Conservation (phyloP, 2,329 filamentous ascomycete genomes). For the Metarhizium brunneum region DNA sequence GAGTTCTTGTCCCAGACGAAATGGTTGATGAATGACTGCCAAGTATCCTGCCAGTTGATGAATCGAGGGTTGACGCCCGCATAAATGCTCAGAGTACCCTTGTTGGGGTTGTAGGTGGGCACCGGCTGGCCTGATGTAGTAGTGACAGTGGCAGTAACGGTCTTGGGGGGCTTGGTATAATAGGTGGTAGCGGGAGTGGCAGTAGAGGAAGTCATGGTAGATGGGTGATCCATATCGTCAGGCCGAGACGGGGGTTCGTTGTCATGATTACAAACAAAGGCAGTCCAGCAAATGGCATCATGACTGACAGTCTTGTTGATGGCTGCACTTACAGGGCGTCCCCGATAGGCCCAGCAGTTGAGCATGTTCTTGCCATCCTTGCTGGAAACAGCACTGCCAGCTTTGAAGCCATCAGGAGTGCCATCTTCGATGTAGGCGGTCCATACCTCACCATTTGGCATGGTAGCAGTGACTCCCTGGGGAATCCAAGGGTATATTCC, state of each 20-base stretch:
- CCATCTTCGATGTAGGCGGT: constrained; percentile 32
- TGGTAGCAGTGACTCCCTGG: constrained; percentile 25
- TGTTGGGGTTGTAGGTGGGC: constrained; percentile 20
- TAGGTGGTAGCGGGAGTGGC: constrained; percentile 23
- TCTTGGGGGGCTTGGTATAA: constrained; percentile 19
- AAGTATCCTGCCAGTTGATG: constrained; percentile 29
- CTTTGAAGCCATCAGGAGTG: constrained; percentile 29
- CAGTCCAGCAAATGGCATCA: constrained; percentile 29
- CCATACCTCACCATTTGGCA: constrained; percentile 30
- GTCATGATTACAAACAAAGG: constrained; percentile 32
- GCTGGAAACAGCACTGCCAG: constrained; percentile 29
- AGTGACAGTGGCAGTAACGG: constrained; percentile 11
- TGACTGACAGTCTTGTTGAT: constrained; percentile 28
- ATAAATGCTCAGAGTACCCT: constrained; percentile 21
- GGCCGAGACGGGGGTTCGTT: constrained; percentile 23
- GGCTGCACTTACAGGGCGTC: constrained; percentile 27
- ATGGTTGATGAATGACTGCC: constrained; percentile 29
- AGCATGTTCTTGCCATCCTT: constrained; percentile 29
- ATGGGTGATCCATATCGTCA: constrained; percentile 25
- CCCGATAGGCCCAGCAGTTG: constrained; percentile 33
- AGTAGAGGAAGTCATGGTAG: constrained; percentile 22
- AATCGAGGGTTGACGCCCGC: constrained; percentile 27
- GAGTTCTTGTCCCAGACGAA: constrained; percentile 30
- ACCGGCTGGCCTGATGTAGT: constrained; percentile 18
- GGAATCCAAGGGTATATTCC: constrained; percentile 31